Base-by-base conservation (phyloP, 2,329 filamentous ascomycete genomes). In the Cordyceps militaris region DNA sequence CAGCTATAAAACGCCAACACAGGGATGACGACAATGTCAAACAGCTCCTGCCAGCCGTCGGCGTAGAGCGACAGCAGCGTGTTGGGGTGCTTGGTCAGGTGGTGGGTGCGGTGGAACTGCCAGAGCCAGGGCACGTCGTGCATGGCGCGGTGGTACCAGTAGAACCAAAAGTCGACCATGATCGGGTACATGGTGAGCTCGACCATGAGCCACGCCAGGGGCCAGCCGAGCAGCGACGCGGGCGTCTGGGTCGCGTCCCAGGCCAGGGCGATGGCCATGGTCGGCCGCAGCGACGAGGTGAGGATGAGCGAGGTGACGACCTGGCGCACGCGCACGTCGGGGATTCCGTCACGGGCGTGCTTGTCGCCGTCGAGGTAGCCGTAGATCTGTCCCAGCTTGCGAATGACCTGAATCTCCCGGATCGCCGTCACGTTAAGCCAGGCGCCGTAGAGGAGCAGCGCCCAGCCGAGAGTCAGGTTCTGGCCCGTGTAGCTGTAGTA, bases 101-200 rank as follows among this genome's bases (percentile, higher is more conserved):
- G 74, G 57, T 76, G 74, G 1, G 73, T 76, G 55, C 73, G 71
- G 66, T 76, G 74, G 52, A 69, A 76, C 46, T 73, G 68, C 74
- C 74, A 76, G 13, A 76, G 66, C 1, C 58, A 62, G 19, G 67
- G 63, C 16, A 72, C 50, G 54, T 76, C 73, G 59, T 76, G 74
- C 71, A 74, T 75, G 16, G 67, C 46, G 3, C 74, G 70, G 60
- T 75, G 73, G 58, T 75, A 75, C 68, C 70, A 68, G 63, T 75
- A 75, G 62, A 74, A 75, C 72, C 73, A 77, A 49, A 75, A 74
- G 61, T 76, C 74, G 6, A 77, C 66, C 9, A 76, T 64, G 51
- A 76, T 67, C 3, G 68, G 69, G 59, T 77, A 77, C 0, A 76
- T 61, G 0, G 71, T 71, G 6, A 74, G 65, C 38, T 76, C 71